phyloP scores from a whole-genome alignment of 2,329 filamentous ascomycete genomes.

The Fusarium phyllophilum region DNA sequence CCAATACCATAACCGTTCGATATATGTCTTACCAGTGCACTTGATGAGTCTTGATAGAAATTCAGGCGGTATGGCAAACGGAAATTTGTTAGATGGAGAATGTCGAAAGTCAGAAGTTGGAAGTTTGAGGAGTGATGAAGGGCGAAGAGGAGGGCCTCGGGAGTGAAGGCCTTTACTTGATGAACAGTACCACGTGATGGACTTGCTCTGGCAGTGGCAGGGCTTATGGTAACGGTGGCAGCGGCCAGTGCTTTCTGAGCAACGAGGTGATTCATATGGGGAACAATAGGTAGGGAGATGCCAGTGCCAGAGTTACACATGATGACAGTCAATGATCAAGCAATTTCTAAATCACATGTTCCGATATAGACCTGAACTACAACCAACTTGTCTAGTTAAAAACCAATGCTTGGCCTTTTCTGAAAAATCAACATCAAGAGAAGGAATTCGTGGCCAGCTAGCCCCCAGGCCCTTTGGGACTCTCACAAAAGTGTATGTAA shows the following conservation, averaged over 20 bases:
- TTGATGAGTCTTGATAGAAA: neutral
- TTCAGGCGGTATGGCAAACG: rapidly evolving
- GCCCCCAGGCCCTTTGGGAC: neutral
- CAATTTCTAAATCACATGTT: neutral
- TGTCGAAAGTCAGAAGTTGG: neutral
- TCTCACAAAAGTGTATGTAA: too few species aligned
- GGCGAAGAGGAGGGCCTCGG: too few species aligned
- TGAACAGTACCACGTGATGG: neutral
- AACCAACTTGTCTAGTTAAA: neutral
- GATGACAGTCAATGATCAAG: neutral
- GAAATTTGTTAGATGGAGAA: neutral
- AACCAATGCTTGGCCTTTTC: neutral
- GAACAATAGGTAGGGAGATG: neutral
- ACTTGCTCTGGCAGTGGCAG: neutral
- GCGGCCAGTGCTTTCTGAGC: neutral
- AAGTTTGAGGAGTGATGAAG: neutral
- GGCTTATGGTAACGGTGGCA: neutral
- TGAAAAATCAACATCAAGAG: neutral
- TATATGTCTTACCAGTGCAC: neutral
- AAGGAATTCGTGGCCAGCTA: neutral
- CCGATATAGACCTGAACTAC: neutral
- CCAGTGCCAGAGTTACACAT: neutral
- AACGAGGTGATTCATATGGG: neutral
- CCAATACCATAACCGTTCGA: too few species aligned
- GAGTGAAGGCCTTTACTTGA: neutral